phyloP scores from a whole-genome alignment of 2,329 filamentous ascomycete species.

The Neonectria punicea region DNA sequence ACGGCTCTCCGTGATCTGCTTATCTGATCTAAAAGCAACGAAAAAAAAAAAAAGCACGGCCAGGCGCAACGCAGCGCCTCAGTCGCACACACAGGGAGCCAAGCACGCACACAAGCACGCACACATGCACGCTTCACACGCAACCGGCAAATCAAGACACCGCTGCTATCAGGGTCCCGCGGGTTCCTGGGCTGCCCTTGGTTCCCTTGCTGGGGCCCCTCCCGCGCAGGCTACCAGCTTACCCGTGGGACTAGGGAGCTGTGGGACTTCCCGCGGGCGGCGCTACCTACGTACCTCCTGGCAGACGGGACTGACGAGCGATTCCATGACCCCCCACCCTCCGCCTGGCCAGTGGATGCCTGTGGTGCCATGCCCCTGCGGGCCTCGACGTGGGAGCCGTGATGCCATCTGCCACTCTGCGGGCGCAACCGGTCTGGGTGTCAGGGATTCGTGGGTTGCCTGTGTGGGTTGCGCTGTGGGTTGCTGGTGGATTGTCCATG shows the following conservation, averaged over 20 bases:
- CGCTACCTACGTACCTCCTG: conserved; percentile 13
- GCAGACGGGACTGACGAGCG: too few relatives aligned
- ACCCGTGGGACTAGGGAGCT: conserved; percentile 19
- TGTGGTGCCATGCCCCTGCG: conserved; percentile 43
- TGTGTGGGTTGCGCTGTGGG: conserved; percentile 38
- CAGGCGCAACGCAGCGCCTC: conserved; percentile 14
- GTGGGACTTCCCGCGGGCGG: conserved; percentile 27
- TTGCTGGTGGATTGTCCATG: conserved; percentile 35
- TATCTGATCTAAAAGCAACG: background rate
- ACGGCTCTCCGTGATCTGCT: background rate
- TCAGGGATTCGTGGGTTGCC: conserved; percentile 41
- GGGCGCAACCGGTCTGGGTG: conserved; percentile 42
- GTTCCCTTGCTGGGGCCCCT: conserved; percentile 29
- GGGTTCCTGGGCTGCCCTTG: conserved; percentile 34
- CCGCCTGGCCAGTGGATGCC: conserved; percentile 26
- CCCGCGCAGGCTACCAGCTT: conserved; percentile 12
- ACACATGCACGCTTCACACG: conserved; percentile 13
- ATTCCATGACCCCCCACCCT: conserved; percentile 32
- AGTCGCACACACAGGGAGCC: background rate
- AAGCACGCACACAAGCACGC: background rate
- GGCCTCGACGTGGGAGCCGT: conserved; percentile 45
- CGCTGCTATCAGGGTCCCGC: conserved; percentile 35
- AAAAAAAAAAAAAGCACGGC: conserved; percentile 4
- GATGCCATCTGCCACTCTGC: conserved; percentile 44
- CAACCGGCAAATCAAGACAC: conserved; percentile 31